These are phyloP conservation scores for Carnegiea gigantea DNA, from an alignment of 179 eudicot genomes.

Conservation along the genomic window DNA sequence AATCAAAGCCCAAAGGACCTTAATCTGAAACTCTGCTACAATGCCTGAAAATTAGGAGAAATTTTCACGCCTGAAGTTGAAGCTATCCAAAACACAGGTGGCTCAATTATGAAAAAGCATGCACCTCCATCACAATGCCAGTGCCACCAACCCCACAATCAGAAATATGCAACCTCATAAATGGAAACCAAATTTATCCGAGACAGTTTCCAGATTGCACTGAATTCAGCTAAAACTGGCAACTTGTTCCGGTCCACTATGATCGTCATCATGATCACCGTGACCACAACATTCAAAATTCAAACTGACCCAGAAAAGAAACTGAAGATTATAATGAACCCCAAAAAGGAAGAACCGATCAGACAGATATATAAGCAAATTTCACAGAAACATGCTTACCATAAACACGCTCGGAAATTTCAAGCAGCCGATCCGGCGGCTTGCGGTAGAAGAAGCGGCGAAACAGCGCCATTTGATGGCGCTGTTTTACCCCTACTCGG, in stretches of 20 bases:
- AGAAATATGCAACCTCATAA: constrained; percentile 1
- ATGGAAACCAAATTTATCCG: constrained; percentile 17
- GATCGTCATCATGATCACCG: constrained; percentile 3
- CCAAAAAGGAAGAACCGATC: constrained; percentile 6
- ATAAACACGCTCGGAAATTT: constrained; percentile 85
- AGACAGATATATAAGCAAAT: background rate
- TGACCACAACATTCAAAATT: background rate
- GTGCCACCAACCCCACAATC: constrained; percentile 20
- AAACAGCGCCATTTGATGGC: constrained; percentile 99
- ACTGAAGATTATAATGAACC: constrained; percentile 5
- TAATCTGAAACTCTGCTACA: background rate
- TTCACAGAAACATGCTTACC: constrained; percentile 37
- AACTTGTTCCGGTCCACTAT: constrained; percentile 18
- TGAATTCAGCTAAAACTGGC: constrained; percentile 11
- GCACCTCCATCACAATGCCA: constrained; percentile 18
- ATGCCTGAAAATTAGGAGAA: background rate
- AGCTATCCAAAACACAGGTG: background rate
- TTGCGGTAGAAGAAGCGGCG: constrained; percentile 81
- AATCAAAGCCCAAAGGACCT: background rate
- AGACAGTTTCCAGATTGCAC: constrained; percentile 14
- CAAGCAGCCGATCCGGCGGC: constrained; percentile 95
- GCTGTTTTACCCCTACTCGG: constrained; percentile 65
- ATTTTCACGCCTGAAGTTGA: background rate
- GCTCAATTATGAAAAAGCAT: constrained; percentile 20
- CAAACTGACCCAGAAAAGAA: constrained; percentile 3